Evolutionary conservation across 2,329 filamentous ascomycete genomes (phyloP).

Genomic region (Thermoascus crustaceus): DNA sequence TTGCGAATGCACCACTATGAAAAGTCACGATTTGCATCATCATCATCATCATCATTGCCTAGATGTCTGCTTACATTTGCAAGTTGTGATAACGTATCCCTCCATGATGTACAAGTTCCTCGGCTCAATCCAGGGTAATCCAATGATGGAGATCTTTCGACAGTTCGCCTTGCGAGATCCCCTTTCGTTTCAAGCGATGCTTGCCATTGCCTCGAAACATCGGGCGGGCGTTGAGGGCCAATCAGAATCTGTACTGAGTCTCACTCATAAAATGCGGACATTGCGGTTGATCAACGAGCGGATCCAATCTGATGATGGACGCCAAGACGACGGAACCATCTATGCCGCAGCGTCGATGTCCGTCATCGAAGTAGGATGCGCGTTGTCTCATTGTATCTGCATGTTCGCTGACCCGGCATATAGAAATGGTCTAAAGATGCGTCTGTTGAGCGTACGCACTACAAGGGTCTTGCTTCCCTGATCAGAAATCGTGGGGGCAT

Average conservation of each 20-base stretch:
- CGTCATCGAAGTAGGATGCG: slow-evolving; percentile 25
- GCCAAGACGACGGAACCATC: slow-evolving; percentile 21
- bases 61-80: slow-evolving; percentile 15
- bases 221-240: slow-evolving; percentile 23
- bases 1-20: too few relatives aligned
- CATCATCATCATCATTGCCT: too few relatives aligned
- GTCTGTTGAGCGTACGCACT: slow-evolving; percentile 23
- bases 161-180: slow-evolving; percentile 21
- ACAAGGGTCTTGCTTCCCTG: slow-evolving; percentile 20
- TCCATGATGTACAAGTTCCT: slow-evolving; percentile 29
- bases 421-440: slow-evolving; percentile 29
- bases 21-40: too few relatives aligned
- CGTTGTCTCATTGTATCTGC: too few relatives aligned
- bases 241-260: slow-evolving; percentile 22
- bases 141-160: slow-evolving; percentile 24
- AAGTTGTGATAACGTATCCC: slow-evolving; percentile 26
- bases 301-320: slow-evolving; percentile 16
- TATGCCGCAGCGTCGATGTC: slow-evolving; percentile 26
- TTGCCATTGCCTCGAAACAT: slow-evolving; percentile 26
- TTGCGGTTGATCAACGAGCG: slow-evolving; percentile 23
- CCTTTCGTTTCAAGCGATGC: slow-evolving; percentile 26
- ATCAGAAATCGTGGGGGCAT: slow-evolving; percentile 23
- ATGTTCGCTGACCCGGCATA: slow-evolving; percentile 12
- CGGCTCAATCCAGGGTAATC: slow-evolving; percentile 18
- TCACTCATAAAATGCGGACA: slow-evolving; percentile 26